Percentiles rank a stretch among this genome's conserved stretches.
Conservation (phyloP, 1,284 basidiomycete genomes). For the Moesziomyces parantarcticus region DNA sequence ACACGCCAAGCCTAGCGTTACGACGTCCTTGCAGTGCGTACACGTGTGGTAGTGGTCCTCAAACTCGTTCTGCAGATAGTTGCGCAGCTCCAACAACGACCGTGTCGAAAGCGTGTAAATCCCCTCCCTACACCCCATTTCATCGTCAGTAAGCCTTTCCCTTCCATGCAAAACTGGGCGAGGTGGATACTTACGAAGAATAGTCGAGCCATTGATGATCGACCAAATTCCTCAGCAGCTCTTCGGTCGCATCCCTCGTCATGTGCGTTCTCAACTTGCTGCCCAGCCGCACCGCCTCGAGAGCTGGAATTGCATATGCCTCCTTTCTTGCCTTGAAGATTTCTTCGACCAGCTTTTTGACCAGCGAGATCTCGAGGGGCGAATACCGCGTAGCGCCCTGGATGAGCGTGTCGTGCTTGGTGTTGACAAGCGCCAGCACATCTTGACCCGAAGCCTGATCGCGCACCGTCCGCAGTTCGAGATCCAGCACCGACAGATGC, state of each 20-base stretch:
- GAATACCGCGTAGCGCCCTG: slow-evolving; percentile 59
- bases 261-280: slow-evolving; percentile 77
- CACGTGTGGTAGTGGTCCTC: slow-evolving; percentile 77
- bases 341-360: slow-evolving; percentile 74
- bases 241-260: slow-evolving; percentile 79
- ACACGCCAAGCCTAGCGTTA: slow-evolving; percentile 51
- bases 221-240: slow-evolving; percentile 80
- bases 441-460: slow-evolving; percentile 39
- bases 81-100: slow-evolving; percentile 77
- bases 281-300: slow-evolving; percentile 72
- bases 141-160: background rate
- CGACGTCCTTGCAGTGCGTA: slow-evolving; percentile 78
- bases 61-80: slow-evolving; percentile 80
- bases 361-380: slow-evolving; percentile 48
- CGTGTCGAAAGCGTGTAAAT: slow-evolving; percentile 82
- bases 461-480: slow-evolving; percentile 53
- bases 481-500: slow-evolving; percentile 36
- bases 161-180: background rate
- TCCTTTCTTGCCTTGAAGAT: slow-evolving; percentile 83
- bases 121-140: slow-evolving; percentile 68
- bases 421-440: slow-evolving; percentile 56
- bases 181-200: slow-evolving; percentile 74
- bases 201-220: slow-evolving; percentile 81
- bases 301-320: slow-evolving; percentile 79
- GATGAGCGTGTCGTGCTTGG: slow-evolving; percentile 54